Base-by-base conservation (phyloP, 352 stramenopile genomes). In the Pythium brachiatum region DNA sequence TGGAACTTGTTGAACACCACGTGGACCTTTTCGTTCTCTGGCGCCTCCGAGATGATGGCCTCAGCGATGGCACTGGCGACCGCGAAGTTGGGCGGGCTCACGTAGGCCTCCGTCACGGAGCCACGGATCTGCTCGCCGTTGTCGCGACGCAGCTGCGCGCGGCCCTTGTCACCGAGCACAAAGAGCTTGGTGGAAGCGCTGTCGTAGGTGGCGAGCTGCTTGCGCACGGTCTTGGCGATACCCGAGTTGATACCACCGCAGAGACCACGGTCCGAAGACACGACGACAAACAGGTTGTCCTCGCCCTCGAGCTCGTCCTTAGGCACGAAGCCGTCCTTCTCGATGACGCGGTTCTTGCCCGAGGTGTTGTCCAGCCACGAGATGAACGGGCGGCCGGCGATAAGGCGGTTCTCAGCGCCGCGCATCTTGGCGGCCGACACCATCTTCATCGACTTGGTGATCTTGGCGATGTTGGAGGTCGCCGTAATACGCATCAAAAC, bases 391-490 rank as follows among this genome's bases (percentile, higher is more conserved):
- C 88, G 79, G 29, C 85, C 93, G 11, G 76, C 77, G 50, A 73
- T 80, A 64, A 98, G 83, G 53, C 90, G 82, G 61, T 92, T 86
- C 71, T 99, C 95, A 60, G 98, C 97, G 62, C 97, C 97, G 74
- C 97, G 97, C 69, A 99, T 95, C 88, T 99, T 99, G 62, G 97
- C 96, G 46, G 97, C 97, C 61, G 96, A 99, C 76, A 99, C 97
- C 97, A 99, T 99, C 83, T 99, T 99, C 97, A 99, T 99, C 56
- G 97, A 99, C 79, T 97, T 97, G 52, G 97, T 99, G 83, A 99
- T 99, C 88, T 99, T 99, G 69, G 94, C 87, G 63, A 99, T 99
- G 89, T 99, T 99, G 68, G 97, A 98, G 32, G 97, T 99, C 21
- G 96, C 97, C 60, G 88, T 85, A 70, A 99, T 99, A 73, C 98